Evolutionary conservation across 768 basidiomycete genomes (phyloP).

Genomic region (Hemileccinum impolitum): DNA sequence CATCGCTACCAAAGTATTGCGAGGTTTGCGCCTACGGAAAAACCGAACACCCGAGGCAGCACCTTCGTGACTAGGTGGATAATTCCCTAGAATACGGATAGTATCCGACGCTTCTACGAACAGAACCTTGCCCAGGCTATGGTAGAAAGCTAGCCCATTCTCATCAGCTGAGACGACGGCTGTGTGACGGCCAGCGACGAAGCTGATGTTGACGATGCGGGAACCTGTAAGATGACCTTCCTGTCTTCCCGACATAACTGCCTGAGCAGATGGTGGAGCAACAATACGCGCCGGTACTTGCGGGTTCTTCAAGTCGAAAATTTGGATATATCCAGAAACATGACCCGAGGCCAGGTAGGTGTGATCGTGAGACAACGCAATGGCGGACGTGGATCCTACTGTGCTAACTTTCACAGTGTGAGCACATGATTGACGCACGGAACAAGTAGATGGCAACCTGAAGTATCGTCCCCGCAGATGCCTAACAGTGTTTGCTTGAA

Average conservation of each 20-base stretch:
- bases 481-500: constrained; percentile 84
- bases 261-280: constrained; percentile 60
- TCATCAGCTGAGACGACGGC: constrained; percentile 91
- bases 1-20: constrained; percentile 75
- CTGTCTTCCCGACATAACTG: constrained; percentile 72
- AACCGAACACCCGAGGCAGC: constrained; percentile 19
- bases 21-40: constrained; percentile 45
- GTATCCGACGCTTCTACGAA: constrained; percentile 96
- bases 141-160: constrained; percentile 89
- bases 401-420: constrained; percentile 44
- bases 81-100: constrained; percentile 88
- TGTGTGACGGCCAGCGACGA: constrained; percentile 89
- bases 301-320: constrained; percentile 78
- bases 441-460: constrained; percentile 44
- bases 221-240: constrained; percentile 85
- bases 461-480: constrained; percentile 67
- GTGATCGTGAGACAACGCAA: constrained; percentile 90
- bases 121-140: constrained; percentile 88
- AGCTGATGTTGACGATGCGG: constrained; percentile 76
- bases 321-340: constrained; percentile 74
- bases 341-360: constrained; percentile 92
- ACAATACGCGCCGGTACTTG: constrained; percentile 66
- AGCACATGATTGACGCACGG: constrained; percentile 16
- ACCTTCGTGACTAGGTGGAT: constrained; percentile 41
- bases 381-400: constrained; percentile 78